Conservation (phyloP, 1,284 basidiomycete genomes). For the Fomitopsis betulina region DNA sequence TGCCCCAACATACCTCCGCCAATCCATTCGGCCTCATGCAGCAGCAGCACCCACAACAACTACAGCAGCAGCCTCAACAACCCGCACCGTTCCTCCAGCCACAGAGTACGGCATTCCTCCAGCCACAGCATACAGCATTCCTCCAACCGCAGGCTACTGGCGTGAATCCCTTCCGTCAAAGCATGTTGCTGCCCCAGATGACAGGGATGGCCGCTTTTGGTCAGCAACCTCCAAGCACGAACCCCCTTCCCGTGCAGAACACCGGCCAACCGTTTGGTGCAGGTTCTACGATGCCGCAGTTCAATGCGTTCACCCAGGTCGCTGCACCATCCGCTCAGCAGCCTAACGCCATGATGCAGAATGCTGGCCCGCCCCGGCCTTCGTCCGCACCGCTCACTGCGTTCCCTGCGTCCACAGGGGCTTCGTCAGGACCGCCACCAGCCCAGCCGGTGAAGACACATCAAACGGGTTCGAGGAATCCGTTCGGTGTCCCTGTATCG, state of each 20-base stretch:
- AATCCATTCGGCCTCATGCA: conserved; percentile 40
- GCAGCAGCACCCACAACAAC: conserved; percentile 28
- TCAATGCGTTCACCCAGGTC: conserved; percentile 14
- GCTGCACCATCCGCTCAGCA: conserved; percentile 3
- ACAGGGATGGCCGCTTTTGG: conserved; percentile 43
- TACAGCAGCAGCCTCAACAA: conserved; percentile 43
- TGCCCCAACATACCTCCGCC: conserved; percentile 31
- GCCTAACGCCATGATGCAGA: not conserved
- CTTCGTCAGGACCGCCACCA: conserved; percentile 35
- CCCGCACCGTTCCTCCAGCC: conserved; percentile 47
- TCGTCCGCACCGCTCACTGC: conserved; percentile 59
- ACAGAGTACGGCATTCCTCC: too few relatives aligned
- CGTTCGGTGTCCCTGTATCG: conserved; percentile 78
- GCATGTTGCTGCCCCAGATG: conserved; percentile 60
- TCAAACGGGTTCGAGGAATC: conserved; percentile 92
- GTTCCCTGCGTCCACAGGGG: conserved; percentile 17
- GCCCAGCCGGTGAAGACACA: conserved; percentile 75
- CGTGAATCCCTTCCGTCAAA: conserved; percentile 69
- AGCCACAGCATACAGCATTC: conserved; percentile 39
- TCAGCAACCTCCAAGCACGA: conserved; percentile 16
- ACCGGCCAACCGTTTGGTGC: conserved; percentile 5
- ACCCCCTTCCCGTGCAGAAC: conserved; percentile 26
- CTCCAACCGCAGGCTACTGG: conserved; percentile 69
- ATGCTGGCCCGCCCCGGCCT: conserved; percentile 45
- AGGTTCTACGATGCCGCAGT: conserved; percentile 18